These are phyloP conservation scores for Fusarium piperis DNA, from an alignment of 2,329 filamentous ascomycete species.

Conservation along the genomic window DNA sequence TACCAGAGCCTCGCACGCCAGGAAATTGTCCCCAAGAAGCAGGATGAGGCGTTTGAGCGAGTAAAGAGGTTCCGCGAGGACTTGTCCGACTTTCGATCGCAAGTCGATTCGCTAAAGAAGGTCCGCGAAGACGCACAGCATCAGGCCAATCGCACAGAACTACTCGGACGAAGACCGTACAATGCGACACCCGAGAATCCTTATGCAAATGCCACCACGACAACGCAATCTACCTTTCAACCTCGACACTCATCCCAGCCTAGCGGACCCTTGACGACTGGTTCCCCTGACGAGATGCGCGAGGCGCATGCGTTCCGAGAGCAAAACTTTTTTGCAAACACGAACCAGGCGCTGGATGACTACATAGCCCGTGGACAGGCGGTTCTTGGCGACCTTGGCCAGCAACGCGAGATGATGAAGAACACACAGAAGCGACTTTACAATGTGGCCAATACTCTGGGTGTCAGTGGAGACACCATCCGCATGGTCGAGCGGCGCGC, in stretches of 20 bases:
- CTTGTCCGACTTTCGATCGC: conserved; percentile 79
- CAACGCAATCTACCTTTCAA: conserved; percentile 50
- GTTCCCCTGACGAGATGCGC: conserved; percentile 71
- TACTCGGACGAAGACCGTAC: conserved; percentile 87
- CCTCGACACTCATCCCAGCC: conserved; percentile 54
- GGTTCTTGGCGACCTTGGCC: conserved; percentile 86
- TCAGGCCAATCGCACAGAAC: conserved; percentile 75
- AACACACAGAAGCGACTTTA: conserved; percentile 91
- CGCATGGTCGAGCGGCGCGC: conserved; percentile 94
- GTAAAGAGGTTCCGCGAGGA: conserved; percentile 87
- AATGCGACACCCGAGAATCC: conserved; percentile 89
- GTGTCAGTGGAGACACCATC: conserved; percentile 94
- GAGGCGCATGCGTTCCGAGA: conserved; percentile 89
- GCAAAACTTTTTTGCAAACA: conserved; percentile 85
- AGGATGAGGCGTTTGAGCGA: conserved; percentile 88
- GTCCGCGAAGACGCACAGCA: conserved; percentile 79
- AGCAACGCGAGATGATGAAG: conserved; percentile 95
- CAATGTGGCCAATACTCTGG: conserved; percentile 91
- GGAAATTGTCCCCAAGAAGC: conserved; percentile 90
- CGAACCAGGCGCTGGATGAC: conserved; percentile 88
- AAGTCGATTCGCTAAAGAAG: conserved; percentile 81
- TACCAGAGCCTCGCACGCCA: conserved; percentile 87
- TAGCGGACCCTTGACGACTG: conserved; percentile 47
- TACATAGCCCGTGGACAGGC: conserved; percentile 92
- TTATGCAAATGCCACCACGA: conserved; percentile 70